Evolutionary conservation across 106 monocot genomes (phyloP), one percentile per base, ranked within the genome.

Genomic region (Dendrobium officinale): DNA sequence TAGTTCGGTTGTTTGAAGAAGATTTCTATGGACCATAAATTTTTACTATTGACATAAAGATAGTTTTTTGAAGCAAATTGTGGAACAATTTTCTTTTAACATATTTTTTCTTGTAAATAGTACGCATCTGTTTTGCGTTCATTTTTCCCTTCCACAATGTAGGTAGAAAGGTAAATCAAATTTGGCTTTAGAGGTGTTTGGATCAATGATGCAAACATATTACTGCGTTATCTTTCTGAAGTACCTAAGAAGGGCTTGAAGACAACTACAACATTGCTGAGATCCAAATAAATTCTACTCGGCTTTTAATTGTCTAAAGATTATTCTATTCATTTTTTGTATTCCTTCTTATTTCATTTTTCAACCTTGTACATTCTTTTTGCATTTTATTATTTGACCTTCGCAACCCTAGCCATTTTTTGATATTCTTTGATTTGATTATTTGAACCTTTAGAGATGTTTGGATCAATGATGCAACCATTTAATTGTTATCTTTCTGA

Each of bases 401-500:
- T 70, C 17, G 33, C 24, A 37, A 16, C 40, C 10, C n/a, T 66
- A 22, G n/a, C 6, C 64, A 66, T 70, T 29, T 70, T 11, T 70
- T 37, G 16, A 16, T 37, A 15, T 37, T 31, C 33, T 40, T 37
- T 70, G 2, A 37, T 70, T 70, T 37, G 13, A 37, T 37, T 70
- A 3, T 70, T 70, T 17, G 13, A 70, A 37, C 24, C 22, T 66
- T 26, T 26, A 66, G 37, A 29, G 4, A 37, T 37, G 31, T 70
- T 70, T 37, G 9, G 70, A 70, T 70, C 70, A 29, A 70, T 70
- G 70, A 70, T 70, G 70, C 37, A 70, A 70, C 9, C 37, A 33
- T 70, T 19, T 6, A 40, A 40, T 33, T 70, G 70, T 70, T 70
- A 70, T 70, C 70, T 70, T 70, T 33, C 70, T 70, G 70, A 70